Percentiles rank a stretch among this genome's conserved stretches.
These are phyloP conservation scores for Coemansia sp. DNA, from an alignment of 192 early-diverging fungal species.

Conservation along the genomic window DNA sequence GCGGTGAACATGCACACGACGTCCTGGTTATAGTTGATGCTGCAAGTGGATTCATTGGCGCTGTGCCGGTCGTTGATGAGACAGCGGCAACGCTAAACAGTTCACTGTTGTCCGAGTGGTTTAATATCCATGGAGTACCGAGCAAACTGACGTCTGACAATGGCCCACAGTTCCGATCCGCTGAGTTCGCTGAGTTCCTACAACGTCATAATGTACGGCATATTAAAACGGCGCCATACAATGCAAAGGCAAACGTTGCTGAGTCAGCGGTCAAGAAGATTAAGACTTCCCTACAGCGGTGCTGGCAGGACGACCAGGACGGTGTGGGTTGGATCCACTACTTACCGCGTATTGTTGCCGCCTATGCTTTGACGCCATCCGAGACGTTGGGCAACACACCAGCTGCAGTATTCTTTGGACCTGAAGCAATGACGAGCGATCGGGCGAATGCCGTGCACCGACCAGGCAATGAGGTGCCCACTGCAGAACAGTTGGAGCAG, in stretches of 20 bases:
- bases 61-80: not conserved
- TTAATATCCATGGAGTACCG: not conserved
- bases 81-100: not conserved
- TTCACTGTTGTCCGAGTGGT: not conserved
- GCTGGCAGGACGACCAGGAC: not conserved
- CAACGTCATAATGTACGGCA: not conserved
- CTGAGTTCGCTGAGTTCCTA: not conserved
- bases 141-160: not conserved
- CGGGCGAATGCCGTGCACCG: no score
- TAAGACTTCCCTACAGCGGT: not conserved
- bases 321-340: not conserved
- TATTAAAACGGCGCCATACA: not conserved
- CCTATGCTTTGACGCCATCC: not conserved
- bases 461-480: not conserved
- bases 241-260: conserved; percentile 3
- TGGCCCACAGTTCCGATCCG: not conserved
- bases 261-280: conserved; percentile 6
- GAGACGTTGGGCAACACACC: not conserved
- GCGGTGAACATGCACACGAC: not conserved
- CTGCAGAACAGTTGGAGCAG: not conserved
- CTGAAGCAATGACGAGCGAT: not conserved
- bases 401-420: not conserved
- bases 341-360: not conserved
- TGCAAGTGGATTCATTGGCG: not conserved
- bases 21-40: not conserved